These are phyloP conservation scores for Hypericum perforatum DNA, from an alignment of 345 rosid genomes.

Conservation along the genomic window DNA sequence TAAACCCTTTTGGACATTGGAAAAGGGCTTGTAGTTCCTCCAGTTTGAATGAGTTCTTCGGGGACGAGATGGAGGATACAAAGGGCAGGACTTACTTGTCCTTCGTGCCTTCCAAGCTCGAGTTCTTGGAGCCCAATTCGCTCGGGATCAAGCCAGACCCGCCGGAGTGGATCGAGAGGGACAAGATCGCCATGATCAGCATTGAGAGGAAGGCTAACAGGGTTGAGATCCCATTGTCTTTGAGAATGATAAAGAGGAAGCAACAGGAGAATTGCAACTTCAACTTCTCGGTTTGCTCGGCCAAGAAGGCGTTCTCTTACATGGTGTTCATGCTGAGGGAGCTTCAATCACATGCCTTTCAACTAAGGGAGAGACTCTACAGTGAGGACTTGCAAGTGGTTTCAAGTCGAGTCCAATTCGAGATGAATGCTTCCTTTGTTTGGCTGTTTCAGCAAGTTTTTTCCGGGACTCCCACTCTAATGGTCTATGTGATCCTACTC, in stretches of 20 bases:
- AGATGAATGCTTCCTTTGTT: slow-evolving; percentile 42
- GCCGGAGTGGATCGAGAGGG: slow-evolving; percentile 40
- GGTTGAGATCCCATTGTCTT: slow-evolving; percentile 45
- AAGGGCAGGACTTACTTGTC: slow-evolving; percentile 3
- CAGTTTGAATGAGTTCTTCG: no score
- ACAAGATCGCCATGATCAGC: slow-evolving; percentile 22
- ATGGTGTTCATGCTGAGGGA: slow-evolving; percentile 56
- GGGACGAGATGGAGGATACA: no score
- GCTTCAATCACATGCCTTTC: slow-evolving; percentile 48
- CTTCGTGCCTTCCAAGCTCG: slow-evolving; percentile 21
- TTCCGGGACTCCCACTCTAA: slow-evolving; percentile 54
- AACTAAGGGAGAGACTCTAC: slow-evolving; percentile 23
- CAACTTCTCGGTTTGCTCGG: slow-evolving; percentile 36
- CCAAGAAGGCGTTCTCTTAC: slow-evolving; percentile 61
- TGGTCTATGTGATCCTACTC: slow-evolving; percentile 64
- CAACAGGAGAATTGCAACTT: slow-evolving; percentile 22
- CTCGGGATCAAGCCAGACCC: slow-evolving; percentile 35
- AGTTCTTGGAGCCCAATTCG: slow-evolving; percentile 23
- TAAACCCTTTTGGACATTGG: no score
- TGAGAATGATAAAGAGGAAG: slow-evolving; percentile 57
- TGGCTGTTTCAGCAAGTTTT: slow-evolving; percentile 70
- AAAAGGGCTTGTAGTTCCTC: no score
- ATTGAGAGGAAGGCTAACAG: slow-evolving; percentile 49
- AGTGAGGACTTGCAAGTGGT: slow-evolving; percentile 36
- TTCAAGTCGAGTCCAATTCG: slow-evolving; percentile 34